Evolutionary conservation across 2,329 filamentous ascomycete genomes (phyloP), one percentile per base, ranked within the genome.

Genomic region (Trichoderma oligosporum): DNA sequence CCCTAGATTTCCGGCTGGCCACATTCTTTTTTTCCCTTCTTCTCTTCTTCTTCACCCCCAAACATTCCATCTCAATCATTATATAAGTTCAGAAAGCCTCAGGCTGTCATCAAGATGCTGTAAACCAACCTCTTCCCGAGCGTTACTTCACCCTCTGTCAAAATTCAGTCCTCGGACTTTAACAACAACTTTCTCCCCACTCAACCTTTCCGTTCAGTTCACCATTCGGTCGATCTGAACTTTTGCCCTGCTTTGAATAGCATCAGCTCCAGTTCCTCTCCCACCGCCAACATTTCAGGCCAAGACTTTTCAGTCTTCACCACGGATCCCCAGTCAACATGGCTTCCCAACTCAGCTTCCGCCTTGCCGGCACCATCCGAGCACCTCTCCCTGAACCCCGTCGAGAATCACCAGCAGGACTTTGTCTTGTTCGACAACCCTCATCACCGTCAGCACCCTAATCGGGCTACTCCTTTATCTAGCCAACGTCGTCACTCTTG

Each of bases 281-380:
- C 70, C 68, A 79, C 79, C 78, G 75, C 76, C 75, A 84, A 76
- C 76, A 84, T 84, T 82, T 72, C 78, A 76, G 72, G 74, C 70
- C 82, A 79, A 83, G 85, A 86, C 83, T 83, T 81, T 66, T 70
- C 79, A 83, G 85, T 88, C 85, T 86, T 87, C 86, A 91, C 81
- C 82, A 91, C 88, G 88, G 87, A 88, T 89, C 82, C 84, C 74
- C 80, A 80, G 76, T 83, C 84, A 91, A 68, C 81, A 92, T 92
- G 88, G 88, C 87, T 81, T 85, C 82, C 86, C 81, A 85, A 84
- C 78, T 83, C 77, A 78, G 77, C 79, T 69, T 68, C 78, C 73
- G 82, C 77, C 80, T 80, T 78, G 81, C 82, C 82, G 83, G 83
- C 82, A 77, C 66, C 75, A 76, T 72, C 82, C 77, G 79, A 79